Base-by-base conservation (phyloP, 2,329 filamentous ascomycete genomes). In the Cytospora piceae region DNA sequence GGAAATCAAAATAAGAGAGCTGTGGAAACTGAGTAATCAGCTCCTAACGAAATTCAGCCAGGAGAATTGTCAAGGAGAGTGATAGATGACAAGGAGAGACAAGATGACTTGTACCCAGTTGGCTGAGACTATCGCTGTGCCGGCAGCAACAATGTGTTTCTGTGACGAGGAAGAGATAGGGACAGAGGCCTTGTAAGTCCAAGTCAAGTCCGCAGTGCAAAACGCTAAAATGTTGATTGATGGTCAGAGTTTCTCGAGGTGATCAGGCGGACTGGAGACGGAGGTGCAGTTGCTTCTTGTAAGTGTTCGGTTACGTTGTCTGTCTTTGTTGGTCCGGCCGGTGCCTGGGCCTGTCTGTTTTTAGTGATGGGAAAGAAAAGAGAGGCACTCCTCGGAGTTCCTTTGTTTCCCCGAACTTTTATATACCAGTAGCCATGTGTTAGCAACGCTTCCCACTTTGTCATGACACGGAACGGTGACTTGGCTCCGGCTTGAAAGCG, bases 21-120 rank as follows among this genome's bases (percentile, higher is more conserved):
- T 46, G 6, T 24, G 29, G 49, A 54, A 65, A 62, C 34, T 39
- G 32, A 27, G 31, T 29, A n/a, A 24, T 39, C 58, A 62, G 62
- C 61, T 65, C 29, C 58, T 58, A 62, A 67, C 22, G 27, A 63
- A 29, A 52, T 54, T 67, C 62, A 62, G 39, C 42, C 55, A 54
- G 17, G 32, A 37, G 62, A 58, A 58, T 3, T 58, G 22, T 46
- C 56, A 67, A 58, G 64, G 58, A 58, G 61, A 61, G 53, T 59
- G 51, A 57, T 67, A 46, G 31, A n/a, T 29, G 57, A 27, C 49
- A 61, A 34, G 31, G 39, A 59, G 54, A 58, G 61, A 66, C 64
- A 58, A 63, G 55, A 59, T 42, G 52, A 54, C 20, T 54, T 65
- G 57, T 65, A 54, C 51, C 34, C 58, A 53, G 53, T 54, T 62